These are phyloP conservation scores for Phaeosphaeria sp. DNA, from an alignment of 2,329 filamentous ascomycete genomes.

Conservation along the genomic window DNA sequence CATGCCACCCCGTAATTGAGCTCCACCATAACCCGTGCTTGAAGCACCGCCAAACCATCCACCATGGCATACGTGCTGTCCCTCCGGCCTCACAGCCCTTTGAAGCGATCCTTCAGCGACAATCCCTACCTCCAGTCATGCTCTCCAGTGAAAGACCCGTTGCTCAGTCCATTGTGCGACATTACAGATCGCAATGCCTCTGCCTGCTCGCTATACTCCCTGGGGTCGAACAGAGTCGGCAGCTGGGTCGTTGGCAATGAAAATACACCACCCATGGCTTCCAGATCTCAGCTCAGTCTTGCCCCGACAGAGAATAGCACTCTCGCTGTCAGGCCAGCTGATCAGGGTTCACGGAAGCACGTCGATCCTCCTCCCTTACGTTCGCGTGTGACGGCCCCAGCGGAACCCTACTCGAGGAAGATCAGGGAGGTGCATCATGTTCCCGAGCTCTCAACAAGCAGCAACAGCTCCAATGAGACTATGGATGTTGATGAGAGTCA, in stretches of 20 bases:
- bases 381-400: constrained; percentile 15
- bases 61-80: constrained; percentile 51
- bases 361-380: constrained; percentile 24
- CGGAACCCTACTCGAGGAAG: constrained; percentile 19
- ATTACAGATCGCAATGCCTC: constrained; percentile 43
- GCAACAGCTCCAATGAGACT: constrained; percentile 14
- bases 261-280: constrained; percentile 41
- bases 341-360: constrained; percentile 31
- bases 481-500: constrained; percentile 20
- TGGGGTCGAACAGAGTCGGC: constrained; percentile 28
- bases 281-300: constrained; percentile 44
- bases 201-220: constrained; percentile 44
- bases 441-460: constrained; percentile 9
- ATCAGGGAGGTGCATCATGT: constrained; percentile 7
- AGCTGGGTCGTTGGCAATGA: constrained; percentile 37
- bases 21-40: constrained; percentile 30
- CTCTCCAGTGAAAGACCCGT: constrained; percentile 38
- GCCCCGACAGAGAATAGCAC: constrained; percentile 26
- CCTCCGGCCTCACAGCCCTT: constrained; percentile 47
- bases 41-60: constrained; percentile 14
- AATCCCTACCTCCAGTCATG: constrained; percentile 45
- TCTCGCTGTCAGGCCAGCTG: constrained; percentile 5
- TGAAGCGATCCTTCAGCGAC: constrained; percentile 53
- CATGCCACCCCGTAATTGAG: constrained; percentile 37
- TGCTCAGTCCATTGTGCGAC: constrained; percentile 33